phyloP scores from a whole-genome alignment of 345 rosid species.

The Eucalyptus decipiens region DNA sequence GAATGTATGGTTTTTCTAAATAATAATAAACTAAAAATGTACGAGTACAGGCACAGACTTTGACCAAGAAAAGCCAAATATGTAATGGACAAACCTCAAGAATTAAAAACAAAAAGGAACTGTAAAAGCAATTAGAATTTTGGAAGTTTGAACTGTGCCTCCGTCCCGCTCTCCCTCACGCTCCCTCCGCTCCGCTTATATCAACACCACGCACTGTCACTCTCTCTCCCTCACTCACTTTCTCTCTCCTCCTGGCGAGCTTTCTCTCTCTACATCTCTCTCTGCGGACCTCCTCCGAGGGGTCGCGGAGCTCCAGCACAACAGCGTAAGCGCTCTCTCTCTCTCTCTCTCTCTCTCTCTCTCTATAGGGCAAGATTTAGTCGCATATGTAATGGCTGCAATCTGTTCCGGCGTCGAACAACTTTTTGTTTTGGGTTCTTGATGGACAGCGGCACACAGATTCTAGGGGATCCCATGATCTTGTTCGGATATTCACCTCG shows the following conservation, averaged over 20 bases:
- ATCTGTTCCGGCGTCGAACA: background rate
- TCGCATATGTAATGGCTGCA: background rate
- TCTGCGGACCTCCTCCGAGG: background rate
- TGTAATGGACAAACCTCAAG: background rate
- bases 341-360: background rate
- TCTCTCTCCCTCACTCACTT: background rate
- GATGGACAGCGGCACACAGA: background rate
- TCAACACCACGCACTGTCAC: background rate
- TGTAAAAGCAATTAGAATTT: background rate
- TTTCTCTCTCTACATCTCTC: background rate
- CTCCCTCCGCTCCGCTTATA: no score
- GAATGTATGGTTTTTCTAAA: background rate
- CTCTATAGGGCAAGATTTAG: background rate
- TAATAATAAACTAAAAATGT: background rate
- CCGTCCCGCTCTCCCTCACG: slow-evolving; percentile 31
- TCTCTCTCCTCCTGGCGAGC: background rate
- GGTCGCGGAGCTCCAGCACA: slow-evolving; percentile 3
- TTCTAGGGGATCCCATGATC: background rate
- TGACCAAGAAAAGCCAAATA: background rate
- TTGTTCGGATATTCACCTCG: background rate
- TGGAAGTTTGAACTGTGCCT: slow-evolving; percentile 40
- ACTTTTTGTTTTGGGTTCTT: background rate
- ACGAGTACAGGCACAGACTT: fast-evolving
- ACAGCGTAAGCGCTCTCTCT: background rate
- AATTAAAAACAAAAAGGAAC: background rate